These are phyloP conservation scores for Collybiopsis luxurians DNA, from an alignment of 768 basidiomycete species.

Conservation along the genomic window DNA sequence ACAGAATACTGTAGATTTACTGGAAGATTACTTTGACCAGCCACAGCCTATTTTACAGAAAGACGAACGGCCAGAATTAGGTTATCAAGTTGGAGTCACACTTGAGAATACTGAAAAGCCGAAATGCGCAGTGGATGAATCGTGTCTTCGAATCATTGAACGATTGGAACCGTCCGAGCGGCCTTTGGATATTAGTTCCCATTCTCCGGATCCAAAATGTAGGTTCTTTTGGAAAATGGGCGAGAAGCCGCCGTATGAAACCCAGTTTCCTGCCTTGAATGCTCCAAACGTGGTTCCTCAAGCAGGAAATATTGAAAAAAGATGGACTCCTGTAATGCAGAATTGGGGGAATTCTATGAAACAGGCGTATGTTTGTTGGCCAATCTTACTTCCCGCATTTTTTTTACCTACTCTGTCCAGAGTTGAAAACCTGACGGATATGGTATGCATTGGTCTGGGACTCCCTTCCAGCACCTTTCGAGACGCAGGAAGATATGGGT, in stretches of 20 bases:
- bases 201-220: constrained; percentile 91
- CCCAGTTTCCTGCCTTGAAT: constrained; percentile 73
- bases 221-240: constrained; percentile 91
- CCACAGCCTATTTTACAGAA: constrained; percentile 54
- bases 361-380: constrained; percentile 70
- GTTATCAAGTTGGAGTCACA: constrained; percentile 92
- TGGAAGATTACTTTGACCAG: constrained; percentile 93
- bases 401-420: constrained; percentile 33
- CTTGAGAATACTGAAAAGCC: constrained; percentile 96
- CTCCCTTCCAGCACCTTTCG: constrained; percentile 67
- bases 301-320: constrained; percentile 48
- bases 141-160: constrained; percentile 79
- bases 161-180: constrained; percentile 73
- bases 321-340: constrained; percentile 75
- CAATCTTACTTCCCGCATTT: too few species aligned
- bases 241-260: constrained; percentile 70
- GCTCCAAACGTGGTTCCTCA: constrained; percentile 81
- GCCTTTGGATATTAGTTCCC: constrained; percentile 79
- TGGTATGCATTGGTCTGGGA: constrained; percentile 83
- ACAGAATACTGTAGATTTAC: constrained; percentile 49
- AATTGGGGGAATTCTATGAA: constrained; percentile 91
- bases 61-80: constrained; percentile 82
- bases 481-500: constrained; percentile 85
- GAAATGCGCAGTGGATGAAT: constrained; percentile 78
- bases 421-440: constrained; percentile 83